phyloP scores from a whole-genome alignment of 352 stramenopile species.

The Pythium periplocum region DNA sequence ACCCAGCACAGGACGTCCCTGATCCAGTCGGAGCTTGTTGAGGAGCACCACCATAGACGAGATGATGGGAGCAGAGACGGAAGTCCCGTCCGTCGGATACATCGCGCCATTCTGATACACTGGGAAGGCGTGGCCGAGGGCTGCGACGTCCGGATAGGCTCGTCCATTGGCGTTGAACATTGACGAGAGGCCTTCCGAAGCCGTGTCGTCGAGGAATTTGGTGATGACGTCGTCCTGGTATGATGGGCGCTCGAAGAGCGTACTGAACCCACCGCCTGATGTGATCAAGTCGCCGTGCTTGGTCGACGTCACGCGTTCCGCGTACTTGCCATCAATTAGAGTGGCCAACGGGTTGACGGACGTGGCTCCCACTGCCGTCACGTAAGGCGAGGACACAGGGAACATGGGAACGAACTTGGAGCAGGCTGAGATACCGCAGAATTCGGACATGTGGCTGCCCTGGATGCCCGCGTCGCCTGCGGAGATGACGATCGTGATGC shows the following conservation, averaged over 20 bases:
- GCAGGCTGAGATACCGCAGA: constrained; percentile 35
- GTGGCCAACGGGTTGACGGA: constrained; percentile 17
- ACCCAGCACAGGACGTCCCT: constrained; percentile 34
- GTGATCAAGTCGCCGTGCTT: constrained; percentile 53
- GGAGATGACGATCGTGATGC: constrained; percentile 63
- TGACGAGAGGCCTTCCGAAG: constrained; percentile 14
- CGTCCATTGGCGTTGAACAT: constrained; percentile 41
- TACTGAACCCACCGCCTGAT: constrained; percentile 68
- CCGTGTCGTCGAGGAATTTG: constrained; percentile 28
- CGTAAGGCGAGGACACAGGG: constrained; percentile 66
- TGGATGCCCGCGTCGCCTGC: constrained; percentile 59
- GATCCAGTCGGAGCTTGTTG: constrained; percentile 40
- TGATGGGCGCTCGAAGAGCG: constrained; percentile 34
- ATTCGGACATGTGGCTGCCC: constrained; percentile 41
- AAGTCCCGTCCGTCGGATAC: constrained; percentile 60
- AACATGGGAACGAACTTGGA: constrained; percentile 63
- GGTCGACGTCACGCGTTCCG: constrained; percentile 46
- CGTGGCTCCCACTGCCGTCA: constrained; percentile 62
- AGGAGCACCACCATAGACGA: constrained; percentile 57
- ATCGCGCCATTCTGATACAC: constrained; percentile 52
- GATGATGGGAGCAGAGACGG: constrained; percentile 61
- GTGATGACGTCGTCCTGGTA: constrained; percentile 43
- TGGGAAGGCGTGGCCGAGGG: constrained; percentile 55
- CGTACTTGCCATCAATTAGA: constrained; percentile 27
- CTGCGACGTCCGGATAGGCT: constrained; percentile 62